Conservation (phyloP, 2,329 filamentous ascomycete genomes). For the Colletotrichum tabaci region DNA sequence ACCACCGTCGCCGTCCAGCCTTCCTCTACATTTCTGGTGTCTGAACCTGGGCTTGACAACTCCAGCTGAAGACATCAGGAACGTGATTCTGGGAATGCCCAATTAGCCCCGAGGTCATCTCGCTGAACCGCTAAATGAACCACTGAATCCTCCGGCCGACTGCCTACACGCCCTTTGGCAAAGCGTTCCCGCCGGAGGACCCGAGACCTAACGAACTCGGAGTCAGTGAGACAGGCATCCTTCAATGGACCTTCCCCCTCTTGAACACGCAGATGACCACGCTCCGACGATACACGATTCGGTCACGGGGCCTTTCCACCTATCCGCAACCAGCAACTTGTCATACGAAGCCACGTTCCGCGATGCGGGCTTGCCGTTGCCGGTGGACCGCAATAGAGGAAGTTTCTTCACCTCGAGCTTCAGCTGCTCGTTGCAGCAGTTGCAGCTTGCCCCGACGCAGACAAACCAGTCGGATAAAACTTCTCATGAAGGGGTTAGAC, state of each 20-base stretch:
- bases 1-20: conserved; percentile 10
- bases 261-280: not conserved
- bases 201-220: not conserved
- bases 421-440: conserved; percentile 16
- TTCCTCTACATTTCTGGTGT: conserved; percentile 10
- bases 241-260: conserved; percentile 1
- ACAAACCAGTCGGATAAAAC: not conserved
- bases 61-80: not conserved
- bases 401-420: conserved; percentile 12
- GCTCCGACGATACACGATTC: not conserved
- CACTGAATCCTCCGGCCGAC: conserved; percentile 6
- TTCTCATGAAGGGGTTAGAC: too few species aligned
- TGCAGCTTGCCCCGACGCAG: conserved; percentile 10
- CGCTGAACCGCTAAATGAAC: conserved; percentile 24
- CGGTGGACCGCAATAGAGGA: not conserved
- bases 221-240: not conserved
- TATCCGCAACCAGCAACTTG: not conserved
- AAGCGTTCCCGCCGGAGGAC: not conserved
- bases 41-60: not conserved
- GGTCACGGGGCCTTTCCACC: conserved; percentile 9
- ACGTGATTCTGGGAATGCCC: not conserved
- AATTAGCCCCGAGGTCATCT: conserved; percentile 18
- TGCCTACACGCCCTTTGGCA: conserved; percentile 12
- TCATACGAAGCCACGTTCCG: not conserved
- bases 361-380: not conserved